Evolutionary conservation across 441 rosid genomes (phyloP).

Genomic region (Dalechampia spathulata): DNA sequence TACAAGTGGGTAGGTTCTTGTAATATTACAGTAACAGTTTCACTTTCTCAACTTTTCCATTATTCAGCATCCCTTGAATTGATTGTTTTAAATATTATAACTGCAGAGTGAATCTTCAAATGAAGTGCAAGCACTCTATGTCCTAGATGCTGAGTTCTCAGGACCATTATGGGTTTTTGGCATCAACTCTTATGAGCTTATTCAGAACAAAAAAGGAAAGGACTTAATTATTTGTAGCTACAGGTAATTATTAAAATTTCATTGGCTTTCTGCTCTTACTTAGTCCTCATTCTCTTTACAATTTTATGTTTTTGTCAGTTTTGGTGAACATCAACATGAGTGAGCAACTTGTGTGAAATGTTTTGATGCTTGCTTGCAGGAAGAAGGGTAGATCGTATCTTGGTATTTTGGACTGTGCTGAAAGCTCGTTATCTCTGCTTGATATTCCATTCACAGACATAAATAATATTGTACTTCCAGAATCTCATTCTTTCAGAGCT

Average conservation of each 20-base stretch:
- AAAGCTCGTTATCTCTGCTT: slow-evolving; percentile 57
- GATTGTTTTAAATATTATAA: no score
- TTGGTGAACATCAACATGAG: no score
- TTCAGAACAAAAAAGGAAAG: no score
- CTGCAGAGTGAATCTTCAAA: no score
- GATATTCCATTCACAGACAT: slow-evolving; percentile 82
- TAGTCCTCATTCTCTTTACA: neutral
- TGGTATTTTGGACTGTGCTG: slow-evolving; percentile 58
- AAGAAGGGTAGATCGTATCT: slow-evolving; percentile 80
- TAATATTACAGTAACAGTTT: neutral
- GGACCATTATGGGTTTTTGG: no score
- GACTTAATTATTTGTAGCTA: no score
- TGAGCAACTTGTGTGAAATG: slow-evolving; percentile 5
- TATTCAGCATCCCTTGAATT: no score
- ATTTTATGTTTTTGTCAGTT: no score
- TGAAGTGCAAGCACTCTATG: no score
- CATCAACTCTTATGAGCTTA: no score
- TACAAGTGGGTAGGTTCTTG: slow-evolving; percentile 67
- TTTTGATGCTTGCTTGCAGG: slow-evolving; percentile 38
- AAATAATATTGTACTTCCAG: slow-evolving; percentile 51
- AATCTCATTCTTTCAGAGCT: slow-evolving; percentile 12
- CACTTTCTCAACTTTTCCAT: no score
- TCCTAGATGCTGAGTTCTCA: no score
- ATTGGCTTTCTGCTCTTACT: neutral
- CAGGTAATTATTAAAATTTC: neutral